phyloP scores from a whole-genome alignment of 1,284 basidiomycete genomes.

The Melampsora larici-populina region DNA sequence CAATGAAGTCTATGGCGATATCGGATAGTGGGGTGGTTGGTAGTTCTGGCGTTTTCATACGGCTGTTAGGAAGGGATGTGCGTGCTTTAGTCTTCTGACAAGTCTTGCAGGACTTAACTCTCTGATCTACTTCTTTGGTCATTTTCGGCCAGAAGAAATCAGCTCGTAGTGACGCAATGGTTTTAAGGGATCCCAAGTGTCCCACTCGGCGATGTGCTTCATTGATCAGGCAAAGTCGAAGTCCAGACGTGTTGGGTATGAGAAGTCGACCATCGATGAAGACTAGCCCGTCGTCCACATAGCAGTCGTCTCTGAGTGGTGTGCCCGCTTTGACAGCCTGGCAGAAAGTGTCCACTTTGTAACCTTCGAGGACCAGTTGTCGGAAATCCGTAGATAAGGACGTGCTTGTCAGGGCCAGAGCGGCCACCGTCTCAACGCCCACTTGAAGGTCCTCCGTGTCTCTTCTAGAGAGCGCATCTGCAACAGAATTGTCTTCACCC shows the following conservation, averaged over 20 bases:
- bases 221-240: not conserved
- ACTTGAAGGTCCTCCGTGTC: not conserved
- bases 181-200: not conserved
- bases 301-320: not conserved
- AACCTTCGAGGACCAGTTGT: not conserved
- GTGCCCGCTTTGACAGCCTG: not conserved
- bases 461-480: not conserved
- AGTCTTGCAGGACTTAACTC: not conserved
- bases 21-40: not conserved
- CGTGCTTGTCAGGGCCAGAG: not conserved
- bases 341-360: not conserved
- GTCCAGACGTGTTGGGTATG: not conserved
- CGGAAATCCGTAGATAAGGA: not conserved
- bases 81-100: not conserved
- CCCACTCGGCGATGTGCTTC: not conserved
- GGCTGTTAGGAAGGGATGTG: not conserved
- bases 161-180: not conserved
- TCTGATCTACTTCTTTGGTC: no score
- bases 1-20: conserved; percentile 7
- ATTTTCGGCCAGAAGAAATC: no score
- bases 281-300: not conserved
- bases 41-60: conserved; percentile 2
- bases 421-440: not conserved
- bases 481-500: not conserved
- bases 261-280: not conserved